phyloP scores from a whole-genome alignment of 345 rosid species.

The Camelina hispida region DNA sequence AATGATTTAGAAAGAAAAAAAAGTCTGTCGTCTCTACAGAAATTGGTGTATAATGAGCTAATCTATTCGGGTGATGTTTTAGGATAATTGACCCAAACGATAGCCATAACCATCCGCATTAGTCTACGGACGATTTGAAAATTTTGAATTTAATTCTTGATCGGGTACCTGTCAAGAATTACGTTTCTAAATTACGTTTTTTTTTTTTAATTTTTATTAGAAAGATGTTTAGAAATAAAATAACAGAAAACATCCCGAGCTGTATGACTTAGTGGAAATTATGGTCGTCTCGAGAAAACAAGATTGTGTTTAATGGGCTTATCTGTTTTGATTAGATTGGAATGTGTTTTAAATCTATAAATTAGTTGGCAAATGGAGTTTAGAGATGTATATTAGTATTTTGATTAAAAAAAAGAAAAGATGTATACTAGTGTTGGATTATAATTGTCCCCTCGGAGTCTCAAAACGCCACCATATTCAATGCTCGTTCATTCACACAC shows the following conservation, averaged over 20 bases:
- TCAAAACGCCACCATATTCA: conserved; percentile 20
- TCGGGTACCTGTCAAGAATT: too few species aligned
- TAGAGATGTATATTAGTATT: background rate
- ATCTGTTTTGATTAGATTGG: conserved; percentile 28
- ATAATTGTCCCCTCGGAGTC: conserved; percentile 33
- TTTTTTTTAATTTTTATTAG: too few species aligned
- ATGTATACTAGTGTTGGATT: too few species aligned
- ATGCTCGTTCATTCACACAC: background rate
- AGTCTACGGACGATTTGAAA: background rate
- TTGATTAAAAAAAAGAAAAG: too few species aligned
- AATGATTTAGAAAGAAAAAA: background rate
- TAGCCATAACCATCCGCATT: background rate
- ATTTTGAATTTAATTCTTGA: background rate
- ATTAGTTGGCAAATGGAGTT: conserved; percentile 34
- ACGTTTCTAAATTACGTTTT: too few species aligned
- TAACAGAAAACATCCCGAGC: background rate
- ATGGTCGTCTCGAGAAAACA: conserved; percentile 18
- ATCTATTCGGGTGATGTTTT: background rate
- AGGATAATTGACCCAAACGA: background rate
- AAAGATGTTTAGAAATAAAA: background rate
- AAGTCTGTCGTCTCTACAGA: background rate
- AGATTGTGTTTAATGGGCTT: conserved; percentile 4
- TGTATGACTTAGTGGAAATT: background rate
- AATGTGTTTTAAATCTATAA: conserved; percentile 12
- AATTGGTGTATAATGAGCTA: background rate